These are phyloP conservation scores for Zizania palustris DNA, from an alignment of 202 grass and related monocot species.

Conservation along the genomic window DNA sequence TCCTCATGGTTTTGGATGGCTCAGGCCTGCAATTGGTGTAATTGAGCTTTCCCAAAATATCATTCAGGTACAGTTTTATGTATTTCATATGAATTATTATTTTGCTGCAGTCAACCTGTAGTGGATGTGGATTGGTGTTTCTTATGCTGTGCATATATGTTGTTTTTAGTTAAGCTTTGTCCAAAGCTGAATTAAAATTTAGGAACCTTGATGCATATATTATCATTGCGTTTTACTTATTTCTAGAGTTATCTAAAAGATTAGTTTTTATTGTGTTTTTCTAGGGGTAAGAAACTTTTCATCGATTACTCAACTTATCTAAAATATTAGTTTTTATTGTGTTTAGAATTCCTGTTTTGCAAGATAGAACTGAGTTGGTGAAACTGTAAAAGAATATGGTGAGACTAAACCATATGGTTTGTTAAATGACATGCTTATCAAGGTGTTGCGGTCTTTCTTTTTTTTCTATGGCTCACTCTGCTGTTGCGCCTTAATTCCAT, in stretches of 20 bases:
- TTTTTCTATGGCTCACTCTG: neutral
- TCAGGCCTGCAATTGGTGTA: slow-evolving; percentile 83
- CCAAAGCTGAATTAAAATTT: neutral
- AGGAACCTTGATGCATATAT: neutral
- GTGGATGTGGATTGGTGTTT: slow-evolving; percentile 8
- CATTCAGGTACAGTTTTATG: slow-evolving; percentile 64
- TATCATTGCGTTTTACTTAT: slow-evolving; percentile 12
- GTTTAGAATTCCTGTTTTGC: too few relatives aligned
- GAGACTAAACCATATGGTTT: neutral
- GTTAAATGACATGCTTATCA: too few relatives aligned
- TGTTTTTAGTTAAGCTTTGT: neutral
- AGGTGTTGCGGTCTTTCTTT: neutral
- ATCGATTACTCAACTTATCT: neutral
- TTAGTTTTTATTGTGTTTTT: neutral
- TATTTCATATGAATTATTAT: slow-evolving; percentile 8
- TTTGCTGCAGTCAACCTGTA: slow-evolving; percentile 28
- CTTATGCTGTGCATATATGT: neutral
- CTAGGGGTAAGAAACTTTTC: neutral
- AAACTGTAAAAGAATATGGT: neutral
- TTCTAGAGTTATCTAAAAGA: neutral
- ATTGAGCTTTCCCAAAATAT: slow-evolving; percentile 99
- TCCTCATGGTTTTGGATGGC: slow-evolving; percentile 84
- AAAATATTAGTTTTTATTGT: too few relatives aligned
- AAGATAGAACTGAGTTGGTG: neutral
- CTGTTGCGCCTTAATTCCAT: neutral